A percentile compares a stretch with the other conserved stretches of the same genome.
These are phyloP conservation scores for Aspergillus nomiae DNA, from an alignment of 2,329 filamentous ascomycete species.

Conservation along the genomic window DNA sequence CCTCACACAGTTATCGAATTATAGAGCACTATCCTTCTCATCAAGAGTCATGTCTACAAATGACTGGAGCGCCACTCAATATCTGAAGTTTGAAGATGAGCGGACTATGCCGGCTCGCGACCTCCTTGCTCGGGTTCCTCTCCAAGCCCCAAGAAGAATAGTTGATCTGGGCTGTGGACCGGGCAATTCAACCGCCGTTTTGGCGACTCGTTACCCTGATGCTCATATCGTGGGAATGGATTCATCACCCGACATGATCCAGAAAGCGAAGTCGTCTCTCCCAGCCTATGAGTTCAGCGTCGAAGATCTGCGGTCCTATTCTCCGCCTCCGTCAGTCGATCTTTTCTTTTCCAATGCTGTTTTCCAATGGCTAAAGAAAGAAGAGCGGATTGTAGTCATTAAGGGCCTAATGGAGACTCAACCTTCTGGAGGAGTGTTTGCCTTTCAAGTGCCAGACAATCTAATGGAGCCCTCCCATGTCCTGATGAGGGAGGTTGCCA, in stretches of 20 bases:
- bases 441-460: constrained; percentile 59
- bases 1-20: not conserved
- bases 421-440: constrained; percentile 51
- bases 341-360: constrained; percentile 61
- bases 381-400: constrained; percentile 50
- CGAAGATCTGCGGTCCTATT: constrained; percentile 50
- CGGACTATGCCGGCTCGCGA: constrained; percentile 58
- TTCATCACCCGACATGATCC: constrained; percentile 58
- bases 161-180: constrained; percentile 64
- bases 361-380: constrained; percentile 58
- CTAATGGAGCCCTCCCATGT: constrained; percentile 52
- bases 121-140: constrained; percentile 52
- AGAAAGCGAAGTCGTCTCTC: constrained; percentile 45
- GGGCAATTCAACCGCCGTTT: constrained; percentile 58
- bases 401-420: constrained; percentile 46
- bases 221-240: constrained; percentile 57
- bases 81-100: constrained; percentile 58
- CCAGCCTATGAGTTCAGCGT: constrained; percentile 50
- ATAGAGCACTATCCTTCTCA: not conserved
- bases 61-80: constrained; percentile 58
- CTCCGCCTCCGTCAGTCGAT: constrained; percentile 36
- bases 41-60: constrained; percentile 16
- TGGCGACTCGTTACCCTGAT: constrained; percentile 51
- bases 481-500: constrained; percentile 52
- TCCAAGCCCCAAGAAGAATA: constrained; percentile 46